These are phyloP conservation scores for Fusarium compactum DNA, from an alignment of 2,329 filamentous ascomycete genomes.

Conservation along the genomic window DNA sequence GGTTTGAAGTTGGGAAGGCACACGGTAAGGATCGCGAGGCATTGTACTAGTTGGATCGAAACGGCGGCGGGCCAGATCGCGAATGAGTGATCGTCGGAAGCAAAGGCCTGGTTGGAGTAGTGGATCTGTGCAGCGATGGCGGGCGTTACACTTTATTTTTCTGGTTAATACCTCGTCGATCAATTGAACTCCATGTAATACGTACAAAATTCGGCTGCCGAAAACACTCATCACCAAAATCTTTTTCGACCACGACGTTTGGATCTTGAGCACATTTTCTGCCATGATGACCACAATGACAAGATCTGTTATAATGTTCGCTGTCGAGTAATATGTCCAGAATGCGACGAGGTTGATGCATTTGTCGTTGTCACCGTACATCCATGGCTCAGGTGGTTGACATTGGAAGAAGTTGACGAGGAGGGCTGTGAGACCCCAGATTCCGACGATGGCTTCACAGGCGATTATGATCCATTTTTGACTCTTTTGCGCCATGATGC, in stretches of 20 bases:
- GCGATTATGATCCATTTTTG: constrained; percentile 40
- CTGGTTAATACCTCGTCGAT: neutral
- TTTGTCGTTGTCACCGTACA: constrained; percentile 36
- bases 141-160: constrained; percentile 41
- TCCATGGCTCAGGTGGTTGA: constrained; percentile 45
- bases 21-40: constrained; percentile 45
- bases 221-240: constrained; percentile 48
- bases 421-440: constrained; percentile 45
- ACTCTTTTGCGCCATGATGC: constrained; percentile 41
- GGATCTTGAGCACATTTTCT: constrained; percentile 47
- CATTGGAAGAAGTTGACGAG: constrained; percentile 48
- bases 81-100: constrained; percentile 42
- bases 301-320: constrained; percentile 50
- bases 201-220: constrained; percentile 49
- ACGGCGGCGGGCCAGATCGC: constrained; percentile 44
- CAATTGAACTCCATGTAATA: neutral
- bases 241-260: constrained; percentile 47
- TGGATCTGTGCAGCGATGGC: constrained; percentile 46
- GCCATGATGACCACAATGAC: constrained; percentile 45
- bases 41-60: constrained; percentile 46
- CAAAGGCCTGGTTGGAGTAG: constrained; percentile 43
- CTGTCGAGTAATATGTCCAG: constrained; percentile 47
- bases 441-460: constrained; percentile 34
- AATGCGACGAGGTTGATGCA: constrained; percentile 43
- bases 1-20: constrained; percentile 49